A percentile compares a stretch with the other conserved stretches of the same genome.
phyloP scores from a whole-genome alignment of 2,329 filamentous ascomycete species.

The Talaromyces sp. region DNA sequence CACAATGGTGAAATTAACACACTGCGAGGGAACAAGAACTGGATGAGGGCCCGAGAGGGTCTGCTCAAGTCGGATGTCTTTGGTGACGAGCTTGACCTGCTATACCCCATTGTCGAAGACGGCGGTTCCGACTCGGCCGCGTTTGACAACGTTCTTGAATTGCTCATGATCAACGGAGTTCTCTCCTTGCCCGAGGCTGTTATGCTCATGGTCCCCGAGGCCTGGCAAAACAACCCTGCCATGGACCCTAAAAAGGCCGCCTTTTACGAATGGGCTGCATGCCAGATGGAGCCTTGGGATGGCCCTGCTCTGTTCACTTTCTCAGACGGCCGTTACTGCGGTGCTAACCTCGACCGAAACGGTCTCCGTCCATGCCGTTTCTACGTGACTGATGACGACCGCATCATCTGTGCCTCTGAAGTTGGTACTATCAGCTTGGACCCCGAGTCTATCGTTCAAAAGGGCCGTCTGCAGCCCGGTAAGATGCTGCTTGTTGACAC shows the following conservation, averaged over 20 bases:
- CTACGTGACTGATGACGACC: constrained; percentile 94
- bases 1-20: constrained; percentile 99
- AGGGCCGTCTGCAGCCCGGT: constrained; percentile 87
- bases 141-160: constrained; percentile 93
- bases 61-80: constrained; percentile 91
- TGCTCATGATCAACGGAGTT: constrained; percentile 92
- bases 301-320: constrained; percentile 96
- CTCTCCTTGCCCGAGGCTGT: constrained; percentile 91
- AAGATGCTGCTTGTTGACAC: constrained; percentile 97
- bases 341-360: constrained; percentile 94
- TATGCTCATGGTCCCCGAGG: constrained; percentile 98
- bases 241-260: constrained; percentile 96
- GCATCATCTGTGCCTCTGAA: constrained; percentile 95
- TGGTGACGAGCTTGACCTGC: constrained; percentile 79
- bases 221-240: constrained; percentile 87
- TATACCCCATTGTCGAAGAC: constrained; percentile 94
- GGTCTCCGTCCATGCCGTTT: constrained; percentile 92
- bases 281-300: constrained; percentile 99
- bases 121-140: constrained; percentile 95
- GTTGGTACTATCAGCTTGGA: constrained; percentile 91
- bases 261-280: constrained; percentile 98
- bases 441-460: constrained; percentile 83
- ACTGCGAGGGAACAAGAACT: constrained; percentile 96
- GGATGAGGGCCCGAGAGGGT: constrained; percentile 96
- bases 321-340: constrained; percentile 91